Percentiles rank a stretch among this genome's conserved stretches.
Conservation (phyloP, 2,329 filamentous ascomycete species). For the Arthrobotrys iridis region DNA sequence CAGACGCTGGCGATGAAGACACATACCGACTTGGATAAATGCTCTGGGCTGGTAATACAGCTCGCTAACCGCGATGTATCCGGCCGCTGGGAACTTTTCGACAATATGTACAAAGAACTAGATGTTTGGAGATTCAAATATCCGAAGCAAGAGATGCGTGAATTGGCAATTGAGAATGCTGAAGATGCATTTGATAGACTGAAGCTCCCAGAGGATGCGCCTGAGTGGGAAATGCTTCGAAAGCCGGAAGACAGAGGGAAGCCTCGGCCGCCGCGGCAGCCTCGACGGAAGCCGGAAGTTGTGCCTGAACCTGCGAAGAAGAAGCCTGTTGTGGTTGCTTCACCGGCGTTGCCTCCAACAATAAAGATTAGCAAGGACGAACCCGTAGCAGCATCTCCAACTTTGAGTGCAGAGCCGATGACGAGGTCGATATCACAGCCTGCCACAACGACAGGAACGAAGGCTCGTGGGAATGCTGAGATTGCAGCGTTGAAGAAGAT, state of each 20-base stretch:
- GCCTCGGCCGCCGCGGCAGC: slow-evolving; percentile 45
- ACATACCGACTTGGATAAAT: slow-evolving; percentile 57
- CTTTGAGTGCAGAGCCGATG: slow-evolving; percentile 53
- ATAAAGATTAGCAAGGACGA: slow-evolving; percentile 54
- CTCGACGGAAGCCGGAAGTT: slow-evolving; percentile 33
- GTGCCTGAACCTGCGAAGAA: slow-evolving; percentile 54
- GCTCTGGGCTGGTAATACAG: slow-evolving; percentile 55
- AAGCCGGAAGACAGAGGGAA: slow-evolving; percentile 57
- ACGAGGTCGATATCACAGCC: slow-evolving; percentile 55
- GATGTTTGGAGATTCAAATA: slow-evolving; percentile 58
- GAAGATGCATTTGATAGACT: slow-evolving; percentile 57
- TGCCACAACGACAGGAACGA: slow-evolving; percentile 10
- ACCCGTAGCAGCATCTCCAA: slow-evolving; percentile 9
- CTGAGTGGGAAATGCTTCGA: slow-evolving; percentile 57
- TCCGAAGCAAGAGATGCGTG: slow-evolving; percentile 55
- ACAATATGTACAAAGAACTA: slow-evolving; percentile 58
- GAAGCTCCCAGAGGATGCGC: slow-evolving; percentile 55
- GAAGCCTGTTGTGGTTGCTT: slow-evolving; percentile 39
- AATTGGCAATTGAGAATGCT: slow-evolving; percentile 57
- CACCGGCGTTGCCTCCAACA: slow-evolving; percentile 43
- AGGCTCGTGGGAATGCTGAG: slow-evolving; percentile 42
- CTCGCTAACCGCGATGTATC: slow-evolving; percentile 55
- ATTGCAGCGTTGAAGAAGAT: slow-evolving; percentile 50
- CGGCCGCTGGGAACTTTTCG: slow-evolving; percentile 57
- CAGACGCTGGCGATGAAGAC: slow-evolving; percentile 58